Evolutionary conservation across 208 protist species (phyloP).

Genomic region (Porcisia deanei): DNA sequence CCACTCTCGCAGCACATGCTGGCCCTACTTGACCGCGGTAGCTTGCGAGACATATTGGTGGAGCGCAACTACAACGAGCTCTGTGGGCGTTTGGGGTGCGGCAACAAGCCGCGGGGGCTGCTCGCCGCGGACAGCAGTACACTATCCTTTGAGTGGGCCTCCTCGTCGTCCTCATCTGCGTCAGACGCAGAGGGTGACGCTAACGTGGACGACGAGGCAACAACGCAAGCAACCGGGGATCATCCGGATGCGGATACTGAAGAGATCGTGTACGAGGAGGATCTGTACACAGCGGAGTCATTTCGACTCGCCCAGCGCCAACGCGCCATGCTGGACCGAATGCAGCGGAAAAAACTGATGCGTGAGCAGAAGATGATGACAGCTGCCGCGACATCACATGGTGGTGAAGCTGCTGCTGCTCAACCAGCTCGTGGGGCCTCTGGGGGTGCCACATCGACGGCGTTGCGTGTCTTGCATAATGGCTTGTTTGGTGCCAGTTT

Average conservation of each 20-base stretch:
- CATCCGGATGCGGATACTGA: constrained; percentile 21
- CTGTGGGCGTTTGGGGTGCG: constrained; percentile 72
- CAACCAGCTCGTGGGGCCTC: neutral
- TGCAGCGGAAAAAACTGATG: constrained; percentile 23
- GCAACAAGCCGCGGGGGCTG: constrained; percentile 38
- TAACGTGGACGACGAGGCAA: constrained; percentile 9
- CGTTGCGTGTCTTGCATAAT: constrained; percentile 9
- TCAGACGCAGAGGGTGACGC: constrained; percentile 9
- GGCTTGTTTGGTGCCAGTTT: constrained; percentile 33
- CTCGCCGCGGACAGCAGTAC: neutral
- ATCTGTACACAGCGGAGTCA: constrained; percentile 50
- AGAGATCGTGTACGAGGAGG: constrained; percentile 70
- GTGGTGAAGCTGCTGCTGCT: neutral
- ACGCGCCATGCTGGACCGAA: constrained; percentile 36
- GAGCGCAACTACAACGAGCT: constrained; percentile 65
- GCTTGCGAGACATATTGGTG: constrained; percentile 60
- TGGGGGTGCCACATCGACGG: neutral
- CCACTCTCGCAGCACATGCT: constrained; percentile 57
- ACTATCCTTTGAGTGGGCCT: constrained; percentile 22
- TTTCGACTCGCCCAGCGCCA: constrained; percentile 62
- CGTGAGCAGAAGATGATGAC: constrained; percentile 4
- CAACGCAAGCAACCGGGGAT: neutral
- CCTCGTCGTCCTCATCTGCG: constrained; percentile 8
- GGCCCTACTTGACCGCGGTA: constrained; percentile 48
- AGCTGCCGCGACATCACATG: neutral